A percentile compares a stretch with the other conserved stretches of the same genome.
Conservation (phyloP, 2,329 filamentous ascomycete species). For the Paraconiothyrium brasiliense region DNA sequence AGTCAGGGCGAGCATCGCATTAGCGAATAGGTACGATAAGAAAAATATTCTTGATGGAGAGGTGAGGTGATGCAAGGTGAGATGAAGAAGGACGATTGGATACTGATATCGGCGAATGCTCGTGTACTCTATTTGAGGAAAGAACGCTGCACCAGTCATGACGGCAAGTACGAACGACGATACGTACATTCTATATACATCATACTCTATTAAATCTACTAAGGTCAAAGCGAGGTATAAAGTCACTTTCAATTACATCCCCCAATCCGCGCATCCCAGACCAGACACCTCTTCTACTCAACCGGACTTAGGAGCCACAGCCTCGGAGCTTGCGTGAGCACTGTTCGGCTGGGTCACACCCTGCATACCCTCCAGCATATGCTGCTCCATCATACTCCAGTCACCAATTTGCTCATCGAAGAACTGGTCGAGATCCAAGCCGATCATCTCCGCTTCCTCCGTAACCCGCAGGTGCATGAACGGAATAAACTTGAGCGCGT, state of each 20-base stretch:
- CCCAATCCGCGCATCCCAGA: neutral
- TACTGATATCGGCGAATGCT: too few relatives aligned
- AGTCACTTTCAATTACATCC: conserved; percentile 1
- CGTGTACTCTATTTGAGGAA: neutral
- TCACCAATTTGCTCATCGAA: conserved; percentile 66
- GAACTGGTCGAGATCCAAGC: conserved; percentile 65
- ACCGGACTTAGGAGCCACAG: neutral
- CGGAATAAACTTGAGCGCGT: conserved; percentile 64
- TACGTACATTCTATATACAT: neutral
- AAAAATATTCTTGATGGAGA: neutral
- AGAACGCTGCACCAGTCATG: neutral
- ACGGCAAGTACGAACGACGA: neutral
- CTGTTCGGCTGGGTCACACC: conserved; percentile 16
- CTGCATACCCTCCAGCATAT: conserved; percentile 30
- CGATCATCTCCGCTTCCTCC: conserved; percentile 65
- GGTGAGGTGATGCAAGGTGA: neutral
- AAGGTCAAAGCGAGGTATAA: neutral
- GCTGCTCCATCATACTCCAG: conserved; percentile 53
- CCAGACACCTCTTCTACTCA: neutral
- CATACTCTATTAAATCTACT: neutral
- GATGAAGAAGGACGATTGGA: neutral
- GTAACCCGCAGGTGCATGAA: conserved; percentile 63
- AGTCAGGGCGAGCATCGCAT: neutral
- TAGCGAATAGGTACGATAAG: neutral
- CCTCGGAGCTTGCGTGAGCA: conserved; percentile 6